phyloP scores from a whole-genome alignment of 2,329 filamentous ascomycete genomes.

The Aureobasidium sp. region DNA sequence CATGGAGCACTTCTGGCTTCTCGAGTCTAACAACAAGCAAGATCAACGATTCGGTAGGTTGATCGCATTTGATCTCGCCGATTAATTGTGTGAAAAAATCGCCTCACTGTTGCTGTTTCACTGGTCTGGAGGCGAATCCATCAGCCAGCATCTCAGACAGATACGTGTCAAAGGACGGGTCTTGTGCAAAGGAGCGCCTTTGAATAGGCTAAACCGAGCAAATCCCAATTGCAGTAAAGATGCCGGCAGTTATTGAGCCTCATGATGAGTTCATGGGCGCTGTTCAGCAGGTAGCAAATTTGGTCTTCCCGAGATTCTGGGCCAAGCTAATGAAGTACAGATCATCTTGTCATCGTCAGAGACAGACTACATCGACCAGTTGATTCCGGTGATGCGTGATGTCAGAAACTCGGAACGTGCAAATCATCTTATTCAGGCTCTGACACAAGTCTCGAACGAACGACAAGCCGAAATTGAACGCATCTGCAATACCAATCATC shows the following conservation, averaged over 20 bases:
- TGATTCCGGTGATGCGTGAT: conserved; percentile 91
- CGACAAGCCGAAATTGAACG: conserved; percentile 87
- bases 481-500: conserved; percentile 91
- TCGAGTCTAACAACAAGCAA: neutral
- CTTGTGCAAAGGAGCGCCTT: neutral
- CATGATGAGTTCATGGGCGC: conserved; percentile 40
- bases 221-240: conserved; percentile 9
- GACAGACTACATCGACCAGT: conserved; percentile 86
- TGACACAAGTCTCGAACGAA: conserved; percentile 74
- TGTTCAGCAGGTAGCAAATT: conserved; percentile 37
- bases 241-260: conserved; percentile 33
- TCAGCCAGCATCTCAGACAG: neutral
- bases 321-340: conserved; percentile 37
- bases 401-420: conserved; percentile 68
- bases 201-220: too few relatives aligned
- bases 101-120: neutral
- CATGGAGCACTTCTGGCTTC: neutral
- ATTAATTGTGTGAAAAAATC: neutral
- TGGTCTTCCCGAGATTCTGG: neutral
- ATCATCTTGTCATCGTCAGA: conserved; percentile 90
- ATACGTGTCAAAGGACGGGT: conserved; percentile 6
- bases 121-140: neutral
- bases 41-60: neutral
- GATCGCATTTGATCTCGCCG: neutral
- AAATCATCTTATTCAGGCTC: conserved; percentile 63